These are phyloP conservation scores for Cystobasidium slooffiae DNA, from an alignment of 1,284 basidiomycete species.

Conservation along the genomic window DNA sequence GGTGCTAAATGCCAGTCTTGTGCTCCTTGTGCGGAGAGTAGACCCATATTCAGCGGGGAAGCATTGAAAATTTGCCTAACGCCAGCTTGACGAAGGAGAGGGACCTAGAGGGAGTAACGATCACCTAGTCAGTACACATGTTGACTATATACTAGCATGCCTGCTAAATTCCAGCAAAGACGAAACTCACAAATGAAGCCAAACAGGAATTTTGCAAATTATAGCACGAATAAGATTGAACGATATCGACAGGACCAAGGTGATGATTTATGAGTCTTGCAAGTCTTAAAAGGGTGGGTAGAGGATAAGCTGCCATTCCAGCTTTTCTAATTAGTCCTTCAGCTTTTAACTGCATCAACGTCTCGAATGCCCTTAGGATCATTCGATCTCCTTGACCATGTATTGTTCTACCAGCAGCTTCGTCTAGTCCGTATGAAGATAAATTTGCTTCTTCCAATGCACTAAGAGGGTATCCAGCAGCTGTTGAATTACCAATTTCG, in stretches of 20 bases:
- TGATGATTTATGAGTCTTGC: constrained; percentile 70
- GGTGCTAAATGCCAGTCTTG: constrained; percentile 88
- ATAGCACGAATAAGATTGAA: constrained; percentile 86
- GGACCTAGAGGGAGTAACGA: constrained; percentile 53
- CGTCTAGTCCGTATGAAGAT: constrained; percentile 53
- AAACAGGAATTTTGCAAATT: constrained; percentile 57
- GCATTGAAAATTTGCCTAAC: constrained; percentile 79
- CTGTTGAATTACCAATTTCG: constrained; percentile 55
- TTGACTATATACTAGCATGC: no score
- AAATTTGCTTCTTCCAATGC: constrained; percentile 49
- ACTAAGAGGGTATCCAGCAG: constrained; percentile 21
- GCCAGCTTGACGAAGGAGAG: constrained; percentile 64
- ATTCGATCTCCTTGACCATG: constrained; percentile 78
- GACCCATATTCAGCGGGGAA: constrained; percentile 89
- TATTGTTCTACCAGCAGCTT: constrained; percentile 66
- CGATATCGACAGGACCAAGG: constrained; percentile 73
- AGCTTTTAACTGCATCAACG: constrained; percentile 74
- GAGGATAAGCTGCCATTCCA: constrained; percentile 77
- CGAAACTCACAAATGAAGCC: constrained; percentile 11
- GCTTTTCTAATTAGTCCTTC: constrained; percentile 78
- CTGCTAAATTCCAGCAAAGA: background rate
- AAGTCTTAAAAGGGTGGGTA: constrained; percentile 85
- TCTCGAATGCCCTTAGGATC: constrained; percentile 73
- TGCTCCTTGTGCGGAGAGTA: constrained; percentile 68
- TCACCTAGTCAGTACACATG: background rate